Evolutionary conservation across 176 grass and related monocot genomes (phyloP).

Genomic region (Secale cereale): DNA sequence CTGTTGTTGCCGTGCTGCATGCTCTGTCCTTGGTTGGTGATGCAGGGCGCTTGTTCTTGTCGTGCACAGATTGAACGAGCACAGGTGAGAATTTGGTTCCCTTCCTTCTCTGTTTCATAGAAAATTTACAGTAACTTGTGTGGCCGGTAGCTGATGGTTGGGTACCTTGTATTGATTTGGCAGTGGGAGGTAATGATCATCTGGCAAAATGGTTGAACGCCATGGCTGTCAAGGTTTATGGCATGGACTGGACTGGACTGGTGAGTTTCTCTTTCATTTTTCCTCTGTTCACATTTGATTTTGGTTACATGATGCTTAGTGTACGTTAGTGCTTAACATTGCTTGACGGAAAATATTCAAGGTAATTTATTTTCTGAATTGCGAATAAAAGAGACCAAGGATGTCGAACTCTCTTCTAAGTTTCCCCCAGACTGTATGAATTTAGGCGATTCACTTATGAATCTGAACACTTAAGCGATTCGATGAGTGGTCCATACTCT

Average conservation of each 20-base stretch:
- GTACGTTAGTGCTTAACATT: background rate
- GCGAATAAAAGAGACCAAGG: background rate
- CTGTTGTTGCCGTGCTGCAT: background rate
- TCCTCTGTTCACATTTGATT: background rate
- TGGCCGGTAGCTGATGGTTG: conserved; percentile 12
- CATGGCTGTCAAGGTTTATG: conserved; percentile 81
- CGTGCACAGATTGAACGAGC: conserved; percentile 92
- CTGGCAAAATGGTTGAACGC: conserved; percentile 75
- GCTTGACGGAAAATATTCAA: background rate
- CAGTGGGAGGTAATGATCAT: conserved; percentile 88
- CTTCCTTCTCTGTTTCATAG: background rate
- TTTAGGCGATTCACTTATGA: too few relatives aligned
- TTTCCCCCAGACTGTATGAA: too few relatives aligned
- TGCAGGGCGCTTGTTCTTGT: conserved; percentile 71
- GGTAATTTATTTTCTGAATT: background rate
- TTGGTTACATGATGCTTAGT: background rate
- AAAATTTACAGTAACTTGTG: background rate
- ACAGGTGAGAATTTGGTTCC: conserved; percentile 47
- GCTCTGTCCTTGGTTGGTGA: conserved; percentile 9
- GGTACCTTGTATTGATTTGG: conserved; percentile 21
- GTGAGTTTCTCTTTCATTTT: conserved; percentile 28
- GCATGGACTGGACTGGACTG: conserved; percentile 97
- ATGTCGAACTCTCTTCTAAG: background rate
- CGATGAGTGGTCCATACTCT: background rate
- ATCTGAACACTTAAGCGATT: too few relatives aligned